Conservation (phyloP, 2,329 filamentous ascomycete genomes). For the Paraphaeosphaeria sporulosa region DNA sequence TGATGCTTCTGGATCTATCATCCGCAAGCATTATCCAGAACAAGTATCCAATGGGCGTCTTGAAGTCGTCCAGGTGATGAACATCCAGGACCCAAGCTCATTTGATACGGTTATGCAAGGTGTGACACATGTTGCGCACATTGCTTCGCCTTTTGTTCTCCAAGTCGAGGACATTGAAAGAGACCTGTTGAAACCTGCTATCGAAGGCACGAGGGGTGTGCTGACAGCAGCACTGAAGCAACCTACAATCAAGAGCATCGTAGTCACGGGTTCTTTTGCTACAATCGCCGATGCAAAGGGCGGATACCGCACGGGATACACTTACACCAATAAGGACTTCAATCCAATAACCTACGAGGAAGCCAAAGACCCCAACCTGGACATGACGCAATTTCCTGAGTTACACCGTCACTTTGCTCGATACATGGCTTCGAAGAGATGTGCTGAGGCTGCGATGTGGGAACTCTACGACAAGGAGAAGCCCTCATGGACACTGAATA, state of each 20-base stretch:
- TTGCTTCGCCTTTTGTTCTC: constrained; percentile 15
- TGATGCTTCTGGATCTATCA: constrained; percentile 4
- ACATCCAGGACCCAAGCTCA: constrained; percentile 44
- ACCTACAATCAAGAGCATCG: constrained; percentile 28
- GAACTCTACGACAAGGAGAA: constrained; percentile 41
- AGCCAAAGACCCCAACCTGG: constrained; percentile 27
- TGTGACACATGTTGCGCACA: constrained; percentile 17
- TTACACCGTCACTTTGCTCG: constrained; percentile 19
- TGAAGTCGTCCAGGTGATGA: constrained; percentile 39
- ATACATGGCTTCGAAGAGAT: constrained; percentile 31
- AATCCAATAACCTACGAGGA: constrained; percentile 25
- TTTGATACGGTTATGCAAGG: constrained; percentile 48
- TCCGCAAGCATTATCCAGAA: constrained; percentile 4
- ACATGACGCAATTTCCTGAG: constrained; percentile 19
- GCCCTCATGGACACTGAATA: constrained; percentile 47
- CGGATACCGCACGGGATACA: constrained; percentile 11
- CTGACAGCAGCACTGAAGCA: constrained; percentile 12
- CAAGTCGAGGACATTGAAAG: constrained; percentile 8
- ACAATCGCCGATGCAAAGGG: constrained; percentile 11
- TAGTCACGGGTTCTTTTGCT: constrained; percentile 24
- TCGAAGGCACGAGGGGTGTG: constrained; percentile 13
- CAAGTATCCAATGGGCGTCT: constrained; percentile 22
- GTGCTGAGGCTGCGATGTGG: constrained; percentile 31
- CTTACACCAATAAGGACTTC: constrained; percentile 16
- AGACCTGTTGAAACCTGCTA: constrained; percentile 16